Base-by-base conservation (phyloP, 208 protist species). In the Trypanosoma congolense region DNA sequence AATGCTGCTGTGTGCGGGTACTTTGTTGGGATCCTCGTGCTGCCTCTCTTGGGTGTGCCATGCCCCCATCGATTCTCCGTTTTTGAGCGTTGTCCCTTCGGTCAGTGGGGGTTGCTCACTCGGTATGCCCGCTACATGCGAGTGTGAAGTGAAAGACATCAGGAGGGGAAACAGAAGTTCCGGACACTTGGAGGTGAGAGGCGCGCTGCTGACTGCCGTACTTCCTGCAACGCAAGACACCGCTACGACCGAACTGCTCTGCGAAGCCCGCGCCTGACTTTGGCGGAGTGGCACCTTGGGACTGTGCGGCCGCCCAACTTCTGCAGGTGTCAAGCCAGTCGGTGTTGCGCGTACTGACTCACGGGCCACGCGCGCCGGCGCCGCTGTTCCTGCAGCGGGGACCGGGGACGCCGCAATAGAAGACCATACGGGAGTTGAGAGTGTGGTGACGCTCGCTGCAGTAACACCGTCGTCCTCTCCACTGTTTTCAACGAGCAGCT, bases 101-200 rank as follows among this genome's bases (percentile, higher is more conserved):
- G 12, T n/a, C 6, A 19, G 6, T 9, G 42, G 18, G 12, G 21
- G 12, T 6, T 46, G n/a, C 26, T 9, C 52, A 21, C 24, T 36
- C 0, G 18, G 19, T 16, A 22, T 22, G 22, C n/a, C 29, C 36
- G 31, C 1, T 24, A 4, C 16, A 18, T n/a, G 30, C 24, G 22
- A n/a, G 5, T 24, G 35, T 26, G 35, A 33, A 26, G 26, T 12
- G 28, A 54, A 47, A 6, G 45, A 54, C 16, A 48, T 25, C 47
- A 62, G 12, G 2, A 54, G 12, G 0, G 45, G 45, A 33, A 62
- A 62, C 4, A 62, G 2, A 25, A 47, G 38, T 38, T 62, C 48
- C 16, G 25, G 29, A 16, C 38, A 47, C 31, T 45, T 62, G 22
- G 16, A 0, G 12, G 10, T 12, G 14, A 0, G 22, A 6, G 36